A percentile compares a stretch with the other conserved stretches of the same genome.
These are phyloP conservation scores for Schizonepeta tenuifolia DNA, from an alignment of 257 asterid species.

Conservation along the genomic window DNA sequence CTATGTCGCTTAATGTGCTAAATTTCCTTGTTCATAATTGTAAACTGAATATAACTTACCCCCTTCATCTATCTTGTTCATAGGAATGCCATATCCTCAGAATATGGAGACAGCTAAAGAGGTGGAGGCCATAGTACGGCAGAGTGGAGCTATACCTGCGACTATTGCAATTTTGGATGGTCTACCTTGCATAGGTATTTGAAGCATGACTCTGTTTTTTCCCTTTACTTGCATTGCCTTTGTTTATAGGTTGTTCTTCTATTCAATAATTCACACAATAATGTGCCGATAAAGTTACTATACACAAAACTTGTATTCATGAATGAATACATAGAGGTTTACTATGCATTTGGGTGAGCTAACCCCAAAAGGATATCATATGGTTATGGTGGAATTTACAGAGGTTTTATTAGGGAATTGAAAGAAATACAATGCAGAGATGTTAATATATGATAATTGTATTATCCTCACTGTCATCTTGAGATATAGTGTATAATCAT, in stretches of 20 bases:
- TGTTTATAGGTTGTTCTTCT: constrained; percentile 19
- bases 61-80: constrained; percentile 15
- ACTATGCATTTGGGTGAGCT: background rate
- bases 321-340: too few relatives aligned
- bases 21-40: constrained; percentile 5
- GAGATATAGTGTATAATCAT: background rate
- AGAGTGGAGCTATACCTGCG: constrained; percentile 91
- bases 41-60: constrained; percentile 3
- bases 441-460: background rate
- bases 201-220: constrained; percentile 23
- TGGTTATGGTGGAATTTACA: background rate
- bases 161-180: constrained; percentile 93
- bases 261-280: background rate
- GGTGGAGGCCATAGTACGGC: constrained; percentile 72
- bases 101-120: constrained; percentile 86
- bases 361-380: background rate
- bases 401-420: background rate
- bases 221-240: constrained; percentile 19
- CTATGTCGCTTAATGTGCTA: background rate
- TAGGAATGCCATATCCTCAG: constrained; percentile 98
- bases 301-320: background rate
- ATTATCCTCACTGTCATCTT: background rate
- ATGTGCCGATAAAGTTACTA: background rate
- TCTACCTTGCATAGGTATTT: constrained; percentile 70
- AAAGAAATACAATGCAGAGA: background rate